Base-by-base conservation (phyloP, 441 rosid species). In the Omphalea diandra region DNA sequence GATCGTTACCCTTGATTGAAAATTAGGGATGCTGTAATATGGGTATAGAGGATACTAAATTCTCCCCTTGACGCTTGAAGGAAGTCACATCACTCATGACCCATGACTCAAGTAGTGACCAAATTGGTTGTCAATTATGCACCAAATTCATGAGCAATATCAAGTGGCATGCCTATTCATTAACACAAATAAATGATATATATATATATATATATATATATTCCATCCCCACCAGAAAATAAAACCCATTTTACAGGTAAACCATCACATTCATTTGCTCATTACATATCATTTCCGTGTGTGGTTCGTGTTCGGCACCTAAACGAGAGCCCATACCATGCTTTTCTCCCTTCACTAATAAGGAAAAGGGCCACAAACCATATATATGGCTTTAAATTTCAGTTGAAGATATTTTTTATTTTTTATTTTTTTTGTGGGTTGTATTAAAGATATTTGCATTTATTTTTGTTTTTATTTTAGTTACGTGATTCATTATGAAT, bases 91-190 rank as follows among this genome's bases (percentile, higher is more conserved):
- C n/a, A n/a, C n/a, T n/a, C n/a, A n/a, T n/a, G n/a, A n/a, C n/a
- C n/a, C n/a, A n/a, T n/a, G n/a, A n/a, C n/a, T n/a, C n/a, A n/a
- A n/a, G n/a, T n/a, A n/a, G n/a, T n/a, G n/a, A n/a, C n/a, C n/a
- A n/a, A n/a, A n/a, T n/a, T n/a, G n/a, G 15, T 35, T n/a, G 50
- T 62, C 50, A 62, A 36, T 62, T 56, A 15, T 62, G 65, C 50
- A 62, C 32, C 65, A 62, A 40, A 20, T 40, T 24, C 49, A 38
- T 10, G 18, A 22, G 27, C 14, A n/a, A n/a, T n/a, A 40, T 31
- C 12, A 4, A 1, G 20, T 31, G 17, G 6, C 5, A 4, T 18
- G n/a, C 2, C n/a, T n/a, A n/a, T 3, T 27, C 7, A 14, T 3
- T 5, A 29, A 56, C 29, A 12, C 1, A 29, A 29, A 14, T 11